Conservation (phyloP, 108 stramenopile genomes). For the Seminavis robusta region DNA sequence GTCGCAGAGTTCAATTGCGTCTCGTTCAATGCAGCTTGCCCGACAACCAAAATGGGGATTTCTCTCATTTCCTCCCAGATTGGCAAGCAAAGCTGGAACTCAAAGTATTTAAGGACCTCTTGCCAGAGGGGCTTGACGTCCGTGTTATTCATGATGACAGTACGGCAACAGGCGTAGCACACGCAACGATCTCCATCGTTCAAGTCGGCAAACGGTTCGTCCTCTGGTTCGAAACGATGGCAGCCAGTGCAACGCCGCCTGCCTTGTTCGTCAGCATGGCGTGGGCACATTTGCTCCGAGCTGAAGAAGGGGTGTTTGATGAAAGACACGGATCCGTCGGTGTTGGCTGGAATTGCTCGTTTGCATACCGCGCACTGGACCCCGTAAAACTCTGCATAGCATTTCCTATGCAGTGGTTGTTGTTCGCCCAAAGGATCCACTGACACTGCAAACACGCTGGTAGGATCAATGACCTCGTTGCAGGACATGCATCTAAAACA, state of each 20-base stretch:
- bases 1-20: constrained; percentile 18
- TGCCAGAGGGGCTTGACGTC: constrained; percentile 59
- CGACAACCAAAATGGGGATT: constrained; percentile 60
- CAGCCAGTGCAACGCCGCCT: constrained; percentile 65
- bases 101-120: constrained; percentile 54
- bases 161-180: constrained; percentile 55
- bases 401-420: constrained; percentile 43
- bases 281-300: constrained; percentile 54
- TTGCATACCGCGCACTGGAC: constrained; percentile 55
- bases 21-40: constrained; percentile 50
- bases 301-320: constrained; percentile 70
- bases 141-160: constrained; percentile 46
- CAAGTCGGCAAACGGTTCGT: constrained; percentile 57
- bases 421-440: constrained; percentile 3
- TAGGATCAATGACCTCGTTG: constrained; percentile 37
- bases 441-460: constrained; percentile 22
- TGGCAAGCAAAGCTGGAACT: constrained; percentile 39
- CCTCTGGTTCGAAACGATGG: constrained; percentile 57
- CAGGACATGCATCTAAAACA: constrained; percentile 58
- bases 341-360: constrained; percentile 31
- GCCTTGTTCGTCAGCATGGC: constrained; percentile 28
- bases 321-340: constrained; percentile 29
- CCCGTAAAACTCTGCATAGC: constrained; percentile 50
- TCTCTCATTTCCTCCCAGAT: constrained; percentile 44
- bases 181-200: constrained; percentile 54